Percentiles rank a stretch among this genome's conserved stretches.
phyloP scores from a whole-genome alignment of 2,329 filamentous ascomycete species.

The Aspergillus latus region DNA sequence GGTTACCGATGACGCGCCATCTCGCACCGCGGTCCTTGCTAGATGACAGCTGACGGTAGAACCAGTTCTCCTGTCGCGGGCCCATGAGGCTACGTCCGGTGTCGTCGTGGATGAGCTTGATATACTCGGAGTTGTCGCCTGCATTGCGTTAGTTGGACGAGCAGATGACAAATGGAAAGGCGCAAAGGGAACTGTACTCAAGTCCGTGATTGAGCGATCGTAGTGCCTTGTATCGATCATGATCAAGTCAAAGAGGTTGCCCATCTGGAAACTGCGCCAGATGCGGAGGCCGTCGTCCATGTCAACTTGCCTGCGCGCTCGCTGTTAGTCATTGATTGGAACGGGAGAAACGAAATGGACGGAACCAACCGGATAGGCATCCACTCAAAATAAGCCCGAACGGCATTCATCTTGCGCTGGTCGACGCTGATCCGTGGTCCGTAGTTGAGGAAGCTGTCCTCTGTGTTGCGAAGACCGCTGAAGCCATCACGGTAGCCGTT shows the following conservation, averaged over 20 bases:
- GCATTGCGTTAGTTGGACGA: conserved; percentile 16
- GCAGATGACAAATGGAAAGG: background rate
- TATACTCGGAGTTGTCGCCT: conserved; percentile 63
- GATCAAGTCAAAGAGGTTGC: conserved; percentile 64
- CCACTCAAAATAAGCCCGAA: conserved; percentile 70
- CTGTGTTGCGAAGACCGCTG: conserved; percentile 63
- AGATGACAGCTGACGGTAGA: conserved; percentile 60
- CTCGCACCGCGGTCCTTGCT: conserved; percentile 64
- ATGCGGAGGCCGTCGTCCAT: conserved; percentile 69
- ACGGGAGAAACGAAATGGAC: conserved; percentile 19
- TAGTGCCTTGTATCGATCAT: conserved; percentile 70
- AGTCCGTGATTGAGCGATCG: conserved; percentile 63
- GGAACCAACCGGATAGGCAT: conserved; percentile 53
- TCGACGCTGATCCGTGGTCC: conserved; percentile 63
- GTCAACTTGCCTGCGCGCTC: conserved; percentile 53
- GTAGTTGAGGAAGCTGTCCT: conserved; percentile 62
- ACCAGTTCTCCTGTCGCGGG: conserved; percentile 71
- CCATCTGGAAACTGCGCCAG: conserved; percentile 67
- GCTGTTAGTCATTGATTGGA: no score
- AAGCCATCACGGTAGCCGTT: conserved; percentile 66
- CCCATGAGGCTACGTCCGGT: conserved; percentile 70
- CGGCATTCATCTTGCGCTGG: conserved; percentile 71
- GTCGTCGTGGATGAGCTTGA: conserved; percentile 64
- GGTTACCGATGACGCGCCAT: conserved; percentile 71
- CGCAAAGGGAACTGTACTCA: conserved; percentile 1